Evolutionary conservation across 345 rosid species (phyloP).

Genomic region (Hibiscus mutabilis): DNA sequence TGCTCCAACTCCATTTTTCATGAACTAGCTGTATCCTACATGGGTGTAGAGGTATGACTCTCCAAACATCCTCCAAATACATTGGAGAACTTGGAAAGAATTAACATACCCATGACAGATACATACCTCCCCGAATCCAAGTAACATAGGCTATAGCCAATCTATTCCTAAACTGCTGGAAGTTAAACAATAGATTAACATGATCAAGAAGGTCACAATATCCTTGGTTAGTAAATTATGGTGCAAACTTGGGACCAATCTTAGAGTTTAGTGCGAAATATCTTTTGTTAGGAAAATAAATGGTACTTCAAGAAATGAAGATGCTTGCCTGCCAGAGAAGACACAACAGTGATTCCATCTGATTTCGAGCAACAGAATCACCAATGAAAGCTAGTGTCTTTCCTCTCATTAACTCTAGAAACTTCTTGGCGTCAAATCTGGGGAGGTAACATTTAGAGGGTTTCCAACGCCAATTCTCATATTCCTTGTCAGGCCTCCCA

Average conservation of each 20-base stretch:
- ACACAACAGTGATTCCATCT: slow-evolving; percentile 95
- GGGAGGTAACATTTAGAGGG: slow-evolving; percentile 85
- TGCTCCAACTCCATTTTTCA: too few species aligned
- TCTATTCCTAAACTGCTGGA: neutral
- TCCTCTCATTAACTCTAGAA: slow-evolving; percentile 90
- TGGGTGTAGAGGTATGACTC: too few species aligned
- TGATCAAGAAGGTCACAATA: too few species aligned
- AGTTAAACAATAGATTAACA: neutral
- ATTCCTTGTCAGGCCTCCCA: slow-evolving; percentile 89
- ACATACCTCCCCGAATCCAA: too few species aligned
- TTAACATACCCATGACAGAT: too few species aligned
- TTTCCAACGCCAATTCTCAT: slow-evolving; percentile 96
- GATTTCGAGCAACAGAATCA: slow-evolving; percentile 96
- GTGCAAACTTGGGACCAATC: neutral
- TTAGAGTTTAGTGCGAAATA: neutral
- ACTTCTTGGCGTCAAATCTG: slow-evolving; percentile 78
- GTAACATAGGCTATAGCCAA: too few species aligned
- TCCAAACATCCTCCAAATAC: too few species aligned
- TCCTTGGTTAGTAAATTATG: too few species aligned
- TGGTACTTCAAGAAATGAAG: neutral
- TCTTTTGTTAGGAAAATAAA: neutral
- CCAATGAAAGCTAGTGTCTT: slow-evolving; percentile 90
- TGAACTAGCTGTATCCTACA: too few species aligned
- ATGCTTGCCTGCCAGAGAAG: slow-evolving; percentile 97
- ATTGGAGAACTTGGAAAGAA: too few species aligned